Base-by-base conservation (phyloP, 2,329 filamentous ascomycete genomes). In the Cadophora malorum region DNA sequence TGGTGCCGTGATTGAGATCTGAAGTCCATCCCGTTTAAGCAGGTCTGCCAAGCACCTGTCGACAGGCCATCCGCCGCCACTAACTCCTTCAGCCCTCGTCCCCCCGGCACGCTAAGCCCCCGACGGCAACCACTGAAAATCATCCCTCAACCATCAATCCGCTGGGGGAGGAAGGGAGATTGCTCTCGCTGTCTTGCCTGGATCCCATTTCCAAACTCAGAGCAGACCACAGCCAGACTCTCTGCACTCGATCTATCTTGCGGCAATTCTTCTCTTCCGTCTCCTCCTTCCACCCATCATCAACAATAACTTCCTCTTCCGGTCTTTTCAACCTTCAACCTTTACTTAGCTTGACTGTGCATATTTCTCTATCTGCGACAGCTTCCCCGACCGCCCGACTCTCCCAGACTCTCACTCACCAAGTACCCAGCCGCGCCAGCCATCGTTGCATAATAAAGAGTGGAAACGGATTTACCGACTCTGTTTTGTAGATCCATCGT, bases 401-500 rank as follows among this genome's bases (percentile, higher is more conserved):
- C 56, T 33, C 56, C 52, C 65, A 59, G 35, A 63, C 33, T 67
- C 53, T 23, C 38, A 47, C 50, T 28, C 28, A 28, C 56, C n/a
- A 62, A 63, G 49, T 65, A 28, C 28, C 67, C 52, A 58, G 55
- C 55, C 55, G 55, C 55, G 55, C 55, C 55, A 58, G 55, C 55
- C 55, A 58, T 35, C n/a, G 38, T 38, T 58, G 55, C 55, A 58
- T 58, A 58, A 58, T 6, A 58, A 33, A 38, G 33, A 38, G 21
- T 45, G 58, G 67, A 72, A 70, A 70, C 70, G 58, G 63, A 71
- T 71, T 70, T 66, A 64, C 67, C 62, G 50, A 63, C 64, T 65
- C 65, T 68, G 68, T 69, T 73, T 68, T 70, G 71, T 73, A 69
- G 68, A 71, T 71, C 69, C 49, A 67, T 31, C 67, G 45, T 65